Evolutionary conservation across 305 asterid genomes (phyloP).

Genomic region (Fraxinus angustifolia): DNA sequence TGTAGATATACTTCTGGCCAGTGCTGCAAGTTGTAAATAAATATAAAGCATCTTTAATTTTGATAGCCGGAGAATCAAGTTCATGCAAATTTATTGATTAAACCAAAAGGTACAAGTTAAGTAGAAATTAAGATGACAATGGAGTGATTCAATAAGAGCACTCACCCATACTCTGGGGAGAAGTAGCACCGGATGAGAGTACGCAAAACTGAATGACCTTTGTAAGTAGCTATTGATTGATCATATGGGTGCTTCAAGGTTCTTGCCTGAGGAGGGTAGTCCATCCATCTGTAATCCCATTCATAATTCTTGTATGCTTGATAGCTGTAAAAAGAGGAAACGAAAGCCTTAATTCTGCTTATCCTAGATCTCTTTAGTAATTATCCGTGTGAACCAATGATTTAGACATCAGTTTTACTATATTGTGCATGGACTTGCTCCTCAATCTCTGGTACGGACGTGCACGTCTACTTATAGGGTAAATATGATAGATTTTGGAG

Average conservation of each 20-base stretch:
- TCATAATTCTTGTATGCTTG: conserved; percentile 53
- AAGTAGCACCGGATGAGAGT: conserved; percentile 86
- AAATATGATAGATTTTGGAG: background rate
- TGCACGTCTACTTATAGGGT: background rate
- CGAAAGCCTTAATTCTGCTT: background rate
- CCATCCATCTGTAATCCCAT: conserved; percentile 98
- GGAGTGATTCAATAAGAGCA: background rate
- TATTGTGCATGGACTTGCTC: background rate
- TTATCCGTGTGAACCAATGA: background rate
- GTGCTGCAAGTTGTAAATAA: conserved; percentile 52
- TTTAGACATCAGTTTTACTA: background rate
- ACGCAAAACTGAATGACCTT: conserved; percentile 82
- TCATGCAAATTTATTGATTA: background rate
- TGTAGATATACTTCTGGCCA: conserved; percentile 88
- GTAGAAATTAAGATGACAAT: background rate
- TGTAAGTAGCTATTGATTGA: conserved; percentile 71
- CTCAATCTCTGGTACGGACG: background rate
- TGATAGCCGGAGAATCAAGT: background rate
- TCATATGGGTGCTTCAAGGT: conserved; percentile 67
- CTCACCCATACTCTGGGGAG: conserved; percentile 80
- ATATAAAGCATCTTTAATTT: background rate
- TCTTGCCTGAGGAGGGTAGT: conserved; percentile 70
- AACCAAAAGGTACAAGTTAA: background rate
- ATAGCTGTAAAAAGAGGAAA: conserved; percentile 34
- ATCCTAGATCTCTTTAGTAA: background rate